Percentiles rank a stretch among this genome's conserved stretches.
These are phyloP conservation scores for Thalassiosira exigua DNA, from an alignment of 352 stramenopile species.

Conservation along the genomic window DNA sequence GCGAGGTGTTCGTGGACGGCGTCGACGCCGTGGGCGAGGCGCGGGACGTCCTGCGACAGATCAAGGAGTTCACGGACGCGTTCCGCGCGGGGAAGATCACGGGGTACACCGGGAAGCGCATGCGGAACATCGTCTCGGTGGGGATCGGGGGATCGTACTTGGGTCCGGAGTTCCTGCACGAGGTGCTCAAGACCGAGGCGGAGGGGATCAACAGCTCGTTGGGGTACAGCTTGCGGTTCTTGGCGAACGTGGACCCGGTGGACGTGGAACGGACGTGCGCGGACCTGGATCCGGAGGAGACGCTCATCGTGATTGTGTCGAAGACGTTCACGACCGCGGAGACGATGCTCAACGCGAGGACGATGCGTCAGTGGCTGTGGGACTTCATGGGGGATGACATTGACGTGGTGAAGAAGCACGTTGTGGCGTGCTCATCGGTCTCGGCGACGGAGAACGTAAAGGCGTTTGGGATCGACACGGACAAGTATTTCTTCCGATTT, in stretches of 20 bases:
- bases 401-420: slow-evolving; percentile 83
- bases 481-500: slow-evolving; percentile 98
- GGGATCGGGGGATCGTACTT: slow-evolving; percentile 95
- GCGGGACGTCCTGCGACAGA: slow-evolving; percentile 61
- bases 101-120: slow-evolving; percentile 90
- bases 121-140: slow-evolving; percentile 96
- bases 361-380: slow-evolving; percentile 93
- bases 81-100: slow-evolving; percentile 60
- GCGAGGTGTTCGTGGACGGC: slow-evolving; percentile 7
- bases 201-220: slow-evolving; percentile 79
- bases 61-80: slow-evolving; percentile 65
- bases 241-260: slow-evolving; percentile 98
- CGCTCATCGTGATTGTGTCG: slow-evolving; percentile 95
- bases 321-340: slow-evolving; percentile 99
- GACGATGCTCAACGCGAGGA: slow-evolving; percentile 98
- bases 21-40: slow-evolving; percentile 59
- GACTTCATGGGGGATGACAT: slow-evolving; percentile 10
- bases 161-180: slow-evolving; percentile 96
- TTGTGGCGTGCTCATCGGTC: slow-evolving; percentile 46
- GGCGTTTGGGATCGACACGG: slow-evolving; percentile 93
- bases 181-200: slow-evolving; percentile 89
- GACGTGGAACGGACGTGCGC: slow-evolving; percentile 91
- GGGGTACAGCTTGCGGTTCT: slow-evolving; percentile 91
- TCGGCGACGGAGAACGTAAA: slow-evolving; percentile 37
- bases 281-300: slow-evolving; percentile 94